Percentiles rank a stretch among this genome's conserved stretches.
These are phyloP conservation scores for Phyllosticta citrichinensis DNA, from an alignment of 2,329 filamentous ascomycete species.

Conservation along the genomic window DNA sequence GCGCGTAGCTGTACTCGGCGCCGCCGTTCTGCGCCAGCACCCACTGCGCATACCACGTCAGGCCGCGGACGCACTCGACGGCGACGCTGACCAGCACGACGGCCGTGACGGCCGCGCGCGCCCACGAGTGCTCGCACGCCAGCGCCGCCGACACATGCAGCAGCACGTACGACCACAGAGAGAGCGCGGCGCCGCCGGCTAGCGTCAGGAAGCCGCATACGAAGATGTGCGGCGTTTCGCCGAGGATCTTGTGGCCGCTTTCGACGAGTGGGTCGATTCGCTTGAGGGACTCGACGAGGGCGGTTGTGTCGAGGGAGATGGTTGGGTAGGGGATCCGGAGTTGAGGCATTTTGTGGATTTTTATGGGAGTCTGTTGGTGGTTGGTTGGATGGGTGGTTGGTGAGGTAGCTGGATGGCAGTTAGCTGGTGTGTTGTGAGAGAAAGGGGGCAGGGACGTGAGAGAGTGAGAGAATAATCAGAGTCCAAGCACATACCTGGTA, in stretches of 20 bases:
- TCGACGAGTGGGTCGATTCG: background rate
- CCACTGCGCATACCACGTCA: background rate
- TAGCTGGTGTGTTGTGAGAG: background rate
- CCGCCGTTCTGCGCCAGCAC: background rate
- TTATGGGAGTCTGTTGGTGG: background rate
- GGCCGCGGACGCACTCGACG: background rate
- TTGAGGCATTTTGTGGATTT: background rate
- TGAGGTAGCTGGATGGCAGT: background rate
- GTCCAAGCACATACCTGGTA: too few relatives aligned
- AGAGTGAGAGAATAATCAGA: too few relatives aligned
- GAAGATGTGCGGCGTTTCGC: background rate
- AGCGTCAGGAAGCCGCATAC: background rate
- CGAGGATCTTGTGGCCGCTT: background rate
- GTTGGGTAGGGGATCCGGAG: background rate
- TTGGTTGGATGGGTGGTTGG: background rate
- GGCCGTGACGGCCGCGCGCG: background rate
- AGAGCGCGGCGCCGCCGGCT: background rate
- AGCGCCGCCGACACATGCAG: background rate
- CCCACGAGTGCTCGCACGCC: background rate
- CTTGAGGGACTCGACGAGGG: background rate
- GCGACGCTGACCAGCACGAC: background rate
- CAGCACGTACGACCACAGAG: background rate
- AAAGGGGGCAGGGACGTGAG: background rate
- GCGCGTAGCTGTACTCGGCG: background rate
- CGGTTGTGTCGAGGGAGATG: background rate